Evolutionary conservation across 352 stramenopile species (phyloP), one percentile per base, ranked within the genome.

Genomic region (Peronospora destructor): DNA sequence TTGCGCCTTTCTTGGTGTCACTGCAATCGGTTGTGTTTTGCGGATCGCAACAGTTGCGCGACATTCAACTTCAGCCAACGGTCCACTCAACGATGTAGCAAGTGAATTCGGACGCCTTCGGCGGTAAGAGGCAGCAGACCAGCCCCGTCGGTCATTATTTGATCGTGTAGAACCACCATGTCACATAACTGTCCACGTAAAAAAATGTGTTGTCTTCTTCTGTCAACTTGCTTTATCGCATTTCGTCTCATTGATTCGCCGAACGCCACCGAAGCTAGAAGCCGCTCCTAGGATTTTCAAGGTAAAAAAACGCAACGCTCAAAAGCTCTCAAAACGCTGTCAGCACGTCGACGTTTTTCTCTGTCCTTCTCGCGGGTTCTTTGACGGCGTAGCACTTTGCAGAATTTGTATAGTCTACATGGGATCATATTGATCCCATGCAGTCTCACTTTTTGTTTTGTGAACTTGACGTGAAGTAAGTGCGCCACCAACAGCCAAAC

Each of bases 341-440:
- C 30, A 7, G 30, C 30, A 0, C 30, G 12, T 36, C 46, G 23
- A 7, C 45, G 41, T 14, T 46, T 40, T 36, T 56, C 47, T 36
- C 49, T 34, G 57, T 55, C 30, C 25, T 64, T 68, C 60, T 17
- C 17, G 35, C 13, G 41, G 33, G 39, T 65, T 68, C 59, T 59
- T 66, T 66, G 19, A 19, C 23, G 11, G 47, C 39, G 21, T 6
- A 17, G n/a, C n/a, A 12, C 32, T 2, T 44, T 23, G 30, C 13
- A 14, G 7, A 10, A 12, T 13, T n/a, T 14, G n/a, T n/a, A n/a
- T n/a, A n/a, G n/a, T n/a, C n/a, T n/a, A n/a, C n/a, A n/a, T n/a
- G n/a, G n/a, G n/a, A n/a, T n/a, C n/a, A n/a, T 0, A 32, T 26
- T 13, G 16, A 16, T 34, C 8, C 21, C 9, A 45, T 41, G 33